Conservation (phyloP, 2,329 filamentous ascomycete species). For the Chaetothyriales sp. region DNA sequence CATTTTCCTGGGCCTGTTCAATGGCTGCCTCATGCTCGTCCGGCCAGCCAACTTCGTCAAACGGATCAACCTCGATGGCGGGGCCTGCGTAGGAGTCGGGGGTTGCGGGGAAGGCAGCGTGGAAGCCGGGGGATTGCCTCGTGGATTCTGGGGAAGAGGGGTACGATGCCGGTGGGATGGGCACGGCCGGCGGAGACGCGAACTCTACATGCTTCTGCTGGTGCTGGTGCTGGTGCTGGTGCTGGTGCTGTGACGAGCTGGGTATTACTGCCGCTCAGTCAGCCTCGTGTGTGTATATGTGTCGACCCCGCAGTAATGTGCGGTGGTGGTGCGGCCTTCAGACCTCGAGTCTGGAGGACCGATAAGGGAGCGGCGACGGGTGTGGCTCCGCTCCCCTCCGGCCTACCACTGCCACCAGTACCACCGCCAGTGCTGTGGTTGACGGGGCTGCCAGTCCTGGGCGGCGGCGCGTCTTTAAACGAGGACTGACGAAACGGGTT, state of each 20-base stretch:
- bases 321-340: not conserved
- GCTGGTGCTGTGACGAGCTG: too few relatives aligned
- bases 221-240: too few relatives aligned
- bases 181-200: slow-evolving; percentile 14
- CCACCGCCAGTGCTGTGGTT: slow-evolving; percentile 5
- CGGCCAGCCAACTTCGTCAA: slow-evolving; percentile 21
- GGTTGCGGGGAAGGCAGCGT: slow-evolving; percentile 5
- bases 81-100: slow-evolving; percentile 14
- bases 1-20: slow-evolving; percentile 17
- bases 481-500: slow-evolving; percentile 36
- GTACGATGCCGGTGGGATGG: slow-evolving; percentile 15
- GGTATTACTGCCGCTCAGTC: not conserved
- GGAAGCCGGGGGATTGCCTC: slow-evolving; percentile 7
- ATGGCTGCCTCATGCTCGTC: slow-evolving; percentile 19
- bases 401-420: slow-evolving; percentile 7
- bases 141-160: slow-evolving; percentile 16
- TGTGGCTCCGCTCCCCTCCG: slow-evolving; percentile 12
- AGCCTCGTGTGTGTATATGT: too few relatives aligned
- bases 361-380: slow-evolving; percentile 7
- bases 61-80: slow-evolving; percentile 24
- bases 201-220: slow-evolving; percentile 16
- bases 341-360: slow-evolving; percentile 15
- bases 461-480: slow-evolving; percentile 23
- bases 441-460: slow-evolving; percentile 11
- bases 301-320: not conserved